Evolutionary conservation across 2,329 filamentous ascomycete genomes (phyloP).

Genomic region (Penicillium sclerotigenum): DNA sequence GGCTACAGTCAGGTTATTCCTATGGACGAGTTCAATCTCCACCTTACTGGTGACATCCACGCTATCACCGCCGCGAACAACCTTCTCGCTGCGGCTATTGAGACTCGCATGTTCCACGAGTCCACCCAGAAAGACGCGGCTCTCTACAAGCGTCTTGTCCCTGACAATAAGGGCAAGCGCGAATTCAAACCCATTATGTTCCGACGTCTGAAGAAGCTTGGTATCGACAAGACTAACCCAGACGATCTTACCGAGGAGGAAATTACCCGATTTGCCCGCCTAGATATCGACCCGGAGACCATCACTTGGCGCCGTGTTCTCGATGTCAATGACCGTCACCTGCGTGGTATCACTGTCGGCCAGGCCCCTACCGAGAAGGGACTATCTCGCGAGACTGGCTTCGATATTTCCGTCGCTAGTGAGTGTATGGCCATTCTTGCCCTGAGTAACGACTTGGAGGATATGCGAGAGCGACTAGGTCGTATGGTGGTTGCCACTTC

Average conservation of each 20-base stretch:
- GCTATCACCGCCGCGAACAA: conserved; percentile 97
- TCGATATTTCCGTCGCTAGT: conserved; percentile 95
- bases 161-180: conserved; percentile 83
- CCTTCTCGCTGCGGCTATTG: conserved; percentile 89
- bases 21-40: conserved; percentile 99
- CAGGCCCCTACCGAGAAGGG: conserved; percentile 88
- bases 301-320: conserved; percentile 96
- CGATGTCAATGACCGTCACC: conserved; percentile 94
- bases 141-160: conserved; percentile 83
- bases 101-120: conserved; percentile 98
- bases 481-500: conserved; percentile 95
- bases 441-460: conserved; percentile 78
- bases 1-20: conserved; percentile 99
- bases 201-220: conserved; percentile 88
- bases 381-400: conserved; percentile 81
- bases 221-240: conserved; percentile 91
- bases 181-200: conserved; percentile 88
- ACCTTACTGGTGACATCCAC: conserved; percentile 96
- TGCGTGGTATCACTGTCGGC: conserved; percentile 85
- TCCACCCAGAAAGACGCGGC: conserved; percentile 87
- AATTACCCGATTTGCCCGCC: conserved; percentile 78
- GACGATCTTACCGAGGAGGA: conserved; percentile 88
- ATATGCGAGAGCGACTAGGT: conserved; percentile 90
- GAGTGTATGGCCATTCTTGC: conserved; percentile 99
- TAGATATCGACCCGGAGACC: conserved; percentile 94